Evolutionary conservation across 1,284 basidiomycete genomes (phyloP).

Genomic region (Pyrrhoderma noxium): DNA sequence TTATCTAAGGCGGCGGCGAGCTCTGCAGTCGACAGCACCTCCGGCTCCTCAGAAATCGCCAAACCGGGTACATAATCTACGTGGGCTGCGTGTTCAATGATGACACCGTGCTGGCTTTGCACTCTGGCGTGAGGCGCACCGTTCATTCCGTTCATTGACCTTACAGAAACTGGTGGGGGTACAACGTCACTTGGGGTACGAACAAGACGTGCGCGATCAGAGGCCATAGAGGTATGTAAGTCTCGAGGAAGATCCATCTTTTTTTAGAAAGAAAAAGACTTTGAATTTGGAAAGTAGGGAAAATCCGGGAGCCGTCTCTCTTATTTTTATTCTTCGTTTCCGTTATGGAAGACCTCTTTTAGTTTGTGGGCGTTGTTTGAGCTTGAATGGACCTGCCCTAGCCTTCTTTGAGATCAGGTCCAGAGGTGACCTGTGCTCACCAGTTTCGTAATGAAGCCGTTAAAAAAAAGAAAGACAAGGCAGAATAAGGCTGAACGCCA

Average conservation of each 20-base stretch:
- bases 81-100: neutral
- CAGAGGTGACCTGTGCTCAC: no score
- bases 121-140: constrained; percentile 1
- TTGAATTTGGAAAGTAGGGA: no score
- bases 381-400: no score
- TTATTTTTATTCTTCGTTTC: no score
- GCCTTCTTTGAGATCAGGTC: no score
- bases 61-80: neutral
- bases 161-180: neutral
- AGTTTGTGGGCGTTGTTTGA: no score
- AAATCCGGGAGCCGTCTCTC: no score
- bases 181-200: neutral
- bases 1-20: constrained; percentile 5
- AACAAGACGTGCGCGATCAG: constrained; percentile 2
- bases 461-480: no score
- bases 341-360: no score
- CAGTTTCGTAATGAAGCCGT: no score
- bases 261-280: no score
- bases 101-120: constrained; percentile 12
- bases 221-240: constrained; percentile 2
- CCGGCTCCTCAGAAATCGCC: constrained; percentile 2
- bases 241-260: neutral
- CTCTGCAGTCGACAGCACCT: neutral
- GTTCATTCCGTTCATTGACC: neutral
- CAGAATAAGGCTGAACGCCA: no score